Conservation (phyloP, 441 rosid genomes). For the Oxalis stricta region DNA sequence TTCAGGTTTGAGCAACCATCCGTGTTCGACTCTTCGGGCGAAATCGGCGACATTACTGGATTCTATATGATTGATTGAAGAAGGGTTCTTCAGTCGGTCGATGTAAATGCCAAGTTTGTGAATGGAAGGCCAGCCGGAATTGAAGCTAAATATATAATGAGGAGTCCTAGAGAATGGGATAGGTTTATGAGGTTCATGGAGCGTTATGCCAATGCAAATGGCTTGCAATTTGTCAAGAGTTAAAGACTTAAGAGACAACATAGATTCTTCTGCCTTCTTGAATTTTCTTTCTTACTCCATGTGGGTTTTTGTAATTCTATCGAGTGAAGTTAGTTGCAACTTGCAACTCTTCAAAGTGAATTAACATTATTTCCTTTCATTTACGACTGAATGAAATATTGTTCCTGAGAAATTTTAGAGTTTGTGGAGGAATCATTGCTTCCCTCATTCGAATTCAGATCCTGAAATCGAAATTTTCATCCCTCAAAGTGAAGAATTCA, state of each 20-base stretch:
- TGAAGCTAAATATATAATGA: slow-evolving; percentile 80
- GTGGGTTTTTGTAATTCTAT: too few relatives aligned
- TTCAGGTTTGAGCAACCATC: slow-evolving; percentile 81
- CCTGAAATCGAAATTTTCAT: too few relatives aligned
- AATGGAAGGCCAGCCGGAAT: slow-evolving; percentile 78
- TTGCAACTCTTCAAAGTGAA: too few relatives aligned
- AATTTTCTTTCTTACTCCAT: too few relatives aligned
- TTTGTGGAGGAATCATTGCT: too few relatives aligned
- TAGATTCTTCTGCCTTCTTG: slow-evolving; percentile 9
- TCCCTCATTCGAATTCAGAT: too few relatives aligned
- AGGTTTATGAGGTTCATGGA: slow-evolving; percentile 98
- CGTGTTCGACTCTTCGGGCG: slow-evolving; percentile 76
- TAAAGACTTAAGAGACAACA: slow-evolving; percentile 43
- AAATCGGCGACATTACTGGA: slow-evolving; percentile 88
- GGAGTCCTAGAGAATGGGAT: slow-evolving; percentile 77
- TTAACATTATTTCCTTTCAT: too few relatives aligned
- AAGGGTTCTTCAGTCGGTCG: slow-evolving; percentile 81
- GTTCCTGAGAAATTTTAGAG: too few relatives aligned
- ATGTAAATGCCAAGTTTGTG: slow-evolving; percentile 80
- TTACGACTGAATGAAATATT: too few relatives aligned
- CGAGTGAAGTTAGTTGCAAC: too few relatives aligned
- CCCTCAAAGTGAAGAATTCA: too few relatives aligned
- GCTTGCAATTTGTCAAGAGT: slow-evolving; percentile 73
- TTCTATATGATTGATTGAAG: slow-evolving; percentile 93
- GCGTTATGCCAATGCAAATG: slow-evolving; percentile 71